Percentiles rank a stretch among this genome's conserved stretches.
Evolutionary conservation across 2,329 filamentous ascomycete genomes (phyloP).

Genomic region (Spiromastix sp.): DNA sequence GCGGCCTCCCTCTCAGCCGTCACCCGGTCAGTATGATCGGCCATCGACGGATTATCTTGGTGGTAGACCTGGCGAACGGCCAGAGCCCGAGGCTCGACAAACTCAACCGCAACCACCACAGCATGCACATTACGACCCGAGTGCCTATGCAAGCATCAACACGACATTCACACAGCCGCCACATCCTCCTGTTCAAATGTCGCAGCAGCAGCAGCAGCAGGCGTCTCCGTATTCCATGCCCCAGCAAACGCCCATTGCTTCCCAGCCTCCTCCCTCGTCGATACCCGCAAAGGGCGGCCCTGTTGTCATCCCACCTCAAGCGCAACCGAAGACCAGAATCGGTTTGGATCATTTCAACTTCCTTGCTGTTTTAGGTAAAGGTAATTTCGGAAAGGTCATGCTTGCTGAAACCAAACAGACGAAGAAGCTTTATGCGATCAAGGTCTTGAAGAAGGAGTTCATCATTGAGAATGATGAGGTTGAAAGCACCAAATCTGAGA

Average conservation of each 20-base stretch:
- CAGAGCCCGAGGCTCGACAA: slow-evolving; percentile 30
- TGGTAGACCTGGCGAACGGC: slow-evolving; percentile 17
- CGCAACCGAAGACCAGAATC: slow-evolving; percentile 52
- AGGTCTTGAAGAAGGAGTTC: slow-evolving; percentile 98
- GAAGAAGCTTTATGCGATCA: slow-evolving; percentile 92
- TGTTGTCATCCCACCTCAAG: slow-evolving; percentile 40
- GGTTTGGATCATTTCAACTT: slow-evolving; percentile 99
- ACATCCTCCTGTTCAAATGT: slow-evolving; percentile 8
- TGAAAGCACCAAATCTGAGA: slow-evolving; percentile 93
- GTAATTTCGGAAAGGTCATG: slow-evolving; percentile 99
- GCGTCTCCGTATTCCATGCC: slow-evolving; percentile 14
- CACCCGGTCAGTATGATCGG: slow-evolving; percentile 33
- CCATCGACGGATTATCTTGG: slow-evolving; percentile 34
- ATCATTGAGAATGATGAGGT: slow-evolving; percentile 99
- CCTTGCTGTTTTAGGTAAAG: slow-evolving; percentile 92
- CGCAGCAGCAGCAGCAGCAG: slow-evolving; percentile 10
- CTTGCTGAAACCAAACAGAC: slow-evolving; percentile 90
- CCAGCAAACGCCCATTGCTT: slow-evolving; percentile 12
- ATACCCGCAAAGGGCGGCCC: slow-evolving; percentile 25
- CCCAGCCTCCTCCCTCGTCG: slow-evolving; percentile 17
- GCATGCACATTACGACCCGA: slow-evolving; percentile 36
- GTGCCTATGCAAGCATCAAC: slow-evolving; percentile 29
- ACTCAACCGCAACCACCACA: slow-evolving; percentile 34
- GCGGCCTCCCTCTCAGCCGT: slow-evolving; percentile 31
- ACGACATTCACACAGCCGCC: slow-evolving; percentile 11